phyloP scores from a whole-genome alignment of 1,284 basidiomycete genomes.

The Moesziomyces antarcticus region DNA sequence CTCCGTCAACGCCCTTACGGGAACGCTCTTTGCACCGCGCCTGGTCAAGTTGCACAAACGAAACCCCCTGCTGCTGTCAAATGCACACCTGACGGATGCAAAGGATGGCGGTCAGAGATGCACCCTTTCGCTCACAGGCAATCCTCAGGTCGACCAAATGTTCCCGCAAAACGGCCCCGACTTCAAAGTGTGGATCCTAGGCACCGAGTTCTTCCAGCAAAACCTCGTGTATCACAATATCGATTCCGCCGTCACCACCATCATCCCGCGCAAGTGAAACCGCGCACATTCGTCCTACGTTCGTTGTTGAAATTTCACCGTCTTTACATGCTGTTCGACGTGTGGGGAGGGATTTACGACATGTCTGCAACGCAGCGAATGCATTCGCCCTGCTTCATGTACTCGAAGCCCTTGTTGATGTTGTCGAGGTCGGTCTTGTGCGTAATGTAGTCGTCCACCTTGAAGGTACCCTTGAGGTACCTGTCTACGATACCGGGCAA shows the following conservation, averaged over 20 bases:
- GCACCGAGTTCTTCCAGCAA: conserved; percentile 34
- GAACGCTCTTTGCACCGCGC: too few relatives aligned
- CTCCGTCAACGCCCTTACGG: too few relatives aligned
- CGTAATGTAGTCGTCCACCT: conserved; percentile 69
- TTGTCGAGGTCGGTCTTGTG: conserved; percentile 73
- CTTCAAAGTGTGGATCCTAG: conserved; percentile 36
- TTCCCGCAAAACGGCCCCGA: conserved; percentile 18
- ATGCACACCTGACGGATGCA: too few relatives aligned
- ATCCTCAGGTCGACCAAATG: conserved; percentile 29
- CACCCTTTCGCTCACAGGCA: conserved; percentile 18
- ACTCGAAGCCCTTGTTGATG: conserved; percentile 89
- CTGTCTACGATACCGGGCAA: conserved; percentile 64
- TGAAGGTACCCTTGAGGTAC: conserved; percentile 65
- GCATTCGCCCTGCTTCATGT: conserved; percentile 93
- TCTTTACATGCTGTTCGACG: not conserved
- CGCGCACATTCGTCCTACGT: not conserved
- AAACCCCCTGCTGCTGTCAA: not conserved
- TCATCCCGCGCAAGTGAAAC: conserved; percentile 13
- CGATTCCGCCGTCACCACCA: conserved; percentile 15
- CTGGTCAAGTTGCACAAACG: too few relatives aligned
- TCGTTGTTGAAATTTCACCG: not conserved
- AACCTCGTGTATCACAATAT: conserved; percentile 40
- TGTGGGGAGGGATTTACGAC: conserved; percentile 16
- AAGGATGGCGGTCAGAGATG: conserved; percentile 2
- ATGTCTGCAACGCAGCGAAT: conserved; percentile 76